Evolutionary conservation across 805 yeast genomes (phyloP).

Genomic region (Candida tallmaniae): DNA sequence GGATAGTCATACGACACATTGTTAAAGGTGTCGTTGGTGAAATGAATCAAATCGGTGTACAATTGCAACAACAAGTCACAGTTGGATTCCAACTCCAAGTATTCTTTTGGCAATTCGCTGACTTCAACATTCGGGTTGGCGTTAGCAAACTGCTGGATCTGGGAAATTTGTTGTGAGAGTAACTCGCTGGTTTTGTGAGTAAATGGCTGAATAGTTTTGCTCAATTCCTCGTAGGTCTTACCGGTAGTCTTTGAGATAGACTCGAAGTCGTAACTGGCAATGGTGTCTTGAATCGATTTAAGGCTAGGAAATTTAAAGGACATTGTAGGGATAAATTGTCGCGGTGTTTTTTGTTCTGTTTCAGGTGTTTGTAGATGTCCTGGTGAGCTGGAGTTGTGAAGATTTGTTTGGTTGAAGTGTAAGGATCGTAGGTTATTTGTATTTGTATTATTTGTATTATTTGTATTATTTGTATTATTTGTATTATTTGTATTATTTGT

Average conservation of each 20-base stretch:
- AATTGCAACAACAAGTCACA: constrained; percentile 61
- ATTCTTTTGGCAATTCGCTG: constrained; percentile 71
- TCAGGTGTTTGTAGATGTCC: too few species aligned
- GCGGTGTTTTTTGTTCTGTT: too few species aligned
- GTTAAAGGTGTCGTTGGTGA: constrained; percentile 53
- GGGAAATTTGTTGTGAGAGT: constrained; percentile 59
- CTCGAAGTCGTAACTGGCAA: constrained; percentile 36
- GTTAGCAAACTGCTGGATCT: constrained; percentile 38
- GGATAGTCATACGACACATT: constrained; percentile 80
- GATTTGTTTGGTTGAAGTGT: too few species aligned
- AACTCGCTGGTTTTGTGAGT: constrained; percentile 57
- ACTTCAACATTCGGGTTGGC: constrained; percentile 48
- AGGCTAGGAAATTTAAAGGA: constrained; percentile 13
- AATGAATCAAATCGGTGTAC: constrained; percentile 46
- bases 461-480: too few species aligned
- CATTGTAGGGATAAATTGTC: too few species aligned
- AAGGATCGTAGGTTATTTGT: too few species aligned
- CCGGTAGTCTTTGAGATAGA: constrained; percentile 33
- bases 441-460: too few species aligned
- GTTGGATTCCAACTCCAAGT: constrained; percentile 60
- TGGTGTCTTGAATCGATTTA: constrained; percentile 33
- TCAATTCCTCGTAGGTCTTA: constrained; percentile 43
- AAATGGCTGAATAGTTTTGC: constrained; percentile 45
- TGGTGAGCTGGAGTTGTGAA: too few species aligned
- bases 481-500: too few species aligned